Conservation (phyloP, 208 protist genomes). For the Wallacemonas sp. region DNA sequence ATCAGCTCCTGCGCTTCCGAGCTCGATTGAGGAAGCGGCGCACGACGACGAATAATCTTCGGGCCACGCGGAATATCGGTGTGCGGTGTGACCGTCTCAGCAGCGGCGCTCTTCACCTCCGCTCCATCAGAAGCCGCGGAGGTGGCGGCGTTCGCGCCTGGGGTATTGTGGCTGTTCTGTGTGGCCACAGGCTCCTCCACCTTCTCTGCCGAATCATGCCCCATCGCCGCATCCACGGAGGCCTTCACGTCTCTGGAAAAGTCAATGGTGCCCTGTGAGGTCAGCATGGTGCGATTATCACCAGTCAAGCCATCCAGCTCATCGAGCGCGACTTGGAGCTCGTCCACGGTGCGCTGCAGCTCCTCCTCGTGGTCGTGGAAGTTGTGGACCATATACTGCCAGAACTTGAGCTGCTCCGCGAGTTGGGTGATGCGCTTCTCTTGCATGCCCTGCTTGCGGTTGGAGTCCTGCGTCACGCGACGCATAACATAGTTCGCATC, state of each 20-base stretch:
- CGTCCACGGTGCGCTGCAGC: constrained; percentile 68
- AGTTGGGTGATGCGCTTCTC: constrained; percentile 83
- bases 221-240: constrained; percentile 29
- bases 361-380: constrained; percentile 92
- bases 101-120: too few species aligned
- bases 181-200: background rate
- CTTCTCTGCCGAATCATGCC: background rate
- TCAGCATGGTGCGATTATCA: constrained; percentile 52
- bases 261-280: constrained; percentile 77
- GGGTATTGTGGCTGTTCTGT: background rate
- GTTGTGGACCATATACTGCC: constrained; percentile 93
- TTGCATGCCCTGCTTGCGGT: constrained; percentile 88
- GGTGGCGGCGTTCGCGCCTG: background rate
- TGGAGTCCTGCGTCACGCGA: constrained; percentile 81
- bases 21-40: constrained; percentile 60
- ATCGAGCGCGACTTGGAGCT: constrained; percentile 69
- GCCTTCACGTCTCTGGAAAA: constrained; percentile 51
- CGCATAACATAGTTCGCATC: constrained; percentile 89
- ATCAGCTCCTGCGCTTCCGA: constrained; percentile 66
- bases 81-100: too few species aligned
- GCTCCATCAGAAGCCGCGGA: background rate
- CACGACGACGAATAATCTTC: constrained; percentile 73
- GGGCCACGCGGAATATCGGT: constrained; percentile 33
- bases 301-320: constrained; percentile 76
- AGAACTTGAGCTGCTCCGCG: constrained; percentile 90